Conservation (phyloP, 75 land plant genomes). For the Gnetum montanum region DNA sequence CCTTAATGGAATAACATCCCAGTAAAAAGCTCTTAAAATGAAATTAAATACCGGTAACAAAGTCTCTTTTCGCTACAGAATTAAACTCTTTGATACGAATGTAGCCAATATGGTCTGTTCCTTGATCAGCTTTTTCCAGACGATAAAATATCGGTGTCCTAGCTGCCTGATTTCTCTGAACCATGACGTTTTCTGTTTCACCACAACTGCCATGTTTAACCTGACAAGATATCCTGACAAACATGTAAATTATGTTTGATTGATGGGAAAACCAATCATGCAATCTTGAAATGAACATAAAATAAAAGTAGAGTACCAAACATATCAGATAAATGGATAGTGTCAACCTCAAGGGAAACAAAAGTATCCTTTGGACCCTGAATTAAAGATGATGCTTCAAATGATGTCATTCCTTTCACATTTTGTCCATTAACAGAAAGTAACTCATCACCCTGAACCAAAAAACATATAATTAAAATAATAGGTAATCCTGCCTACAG, state of each 20-base stretch:
- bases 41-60: conserved; percentile 57
- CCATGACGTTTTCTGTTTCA: conserved; percentile 36
- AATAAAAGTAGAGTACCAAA: too few relatives aligned
- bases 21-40: too few relatives aligned
- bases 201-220: conserved; percentile 80
- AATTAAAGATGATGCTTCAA: conserved; percentile 82
- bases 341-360: conserved; percentile 78
- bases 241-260: too few relatives aligned
- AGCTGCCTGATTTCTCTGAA: conserved; percentile 63
- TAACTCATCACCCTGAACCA: conserved; percentile 82
- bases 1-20: too few relatives aligned
- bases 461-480: conserved; percentile 8
- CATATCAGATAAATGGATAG: too few relatives aligned
- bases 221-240: too few relatives aligned
- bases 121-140: conserved; percentile 50
- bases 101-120: conserved; percentile 53
- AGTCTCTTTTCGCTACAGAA: conserved; percentile 85
- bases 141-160: conserved; percentile 85
- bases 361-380: conserved; percentile 91
- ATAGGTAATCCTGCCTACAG: not conserved
- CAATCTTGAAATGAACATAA: too few relatives aligned
- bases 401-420: conserved; percentile 81
- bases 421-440: conserved; percentile 71
- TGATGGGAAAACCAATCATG: too few relatives aligned
- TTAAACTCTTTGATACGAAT: conserved; percentile 92